These are phyloP conservation scores for Phytopythium helicoides DNA, from an alignment of 352 stramenopile species.

Conservation along the genomic window DNA sequence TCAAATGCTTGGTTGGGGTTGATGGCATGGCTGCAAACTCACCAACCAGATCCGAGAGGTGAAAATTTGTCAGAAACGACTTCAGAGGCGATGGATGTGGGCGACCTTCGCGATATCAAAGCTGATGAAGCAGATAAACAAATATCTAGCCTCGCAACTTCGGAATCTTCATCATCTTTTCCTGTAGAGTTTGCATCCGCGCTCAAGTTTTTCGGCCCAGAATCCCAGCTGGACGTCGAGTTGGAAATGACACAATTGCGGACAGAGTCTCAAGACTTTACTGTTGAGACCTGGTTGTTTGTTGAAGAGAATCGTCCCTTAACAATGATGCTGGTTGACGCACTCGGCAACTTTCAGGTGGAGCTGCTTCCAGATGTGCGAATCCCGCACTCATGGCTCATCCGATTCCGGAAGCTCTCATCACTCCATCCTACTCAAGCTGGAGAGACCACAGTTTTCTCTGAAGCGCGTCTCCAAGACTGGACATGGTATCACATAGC, in stretches of 20 bases:
- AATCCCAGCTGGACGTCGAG: constrained; percentile 25
- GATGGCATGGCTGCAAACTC: not conserved
- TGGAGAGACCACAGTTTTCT: constrained; percentile 22
- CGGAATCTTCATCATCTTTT: not conserved
- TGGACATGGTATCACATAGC: constrained; percentile 30
- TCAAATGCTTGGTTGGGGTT: constrained; percentile 1
- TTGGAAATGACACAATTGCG: constrained; percentile 7
- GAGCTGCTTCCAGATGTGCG: constrained; percentile 12
- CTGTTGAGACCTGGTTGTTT: constrained; percentile 38
- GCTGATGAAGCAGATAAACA: too few species aligned
- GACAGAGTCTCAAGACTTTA: constrained; percentile 27
- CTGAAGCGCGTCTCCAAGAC: constrained; percentile 4
- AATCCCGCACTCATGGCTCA: constrained; percentile 11
- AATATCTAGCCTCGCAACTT: constrained; percentile 3
- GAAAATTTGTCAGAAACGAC: too few species aligned
- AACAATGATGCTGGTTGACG: constrained; percentile 27
- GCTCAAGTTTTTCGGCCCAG: constrained; percentile 16
- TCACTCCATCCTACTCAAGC: constrained; percentile 18
- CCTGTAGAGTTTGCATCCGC: constrained; percentile 16
- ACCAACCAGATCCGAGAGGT: too few species aligned
- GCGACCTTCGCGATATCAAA: too few species aligned
- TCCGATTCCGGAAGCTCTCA: constrained; percentile 29
- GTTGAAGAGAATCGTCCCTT: constrained; percentile 14
- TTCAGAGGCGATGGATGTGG: too few species aligned
- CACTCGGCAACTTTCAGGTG: constrained; percentile 29